Percentiles rank a stretch among this genome's conserved stretches.
Evolutionary conservation across 176 grass and related monocot species (phyloP).

Genomic region (Elymus sibiricus): DNA sequence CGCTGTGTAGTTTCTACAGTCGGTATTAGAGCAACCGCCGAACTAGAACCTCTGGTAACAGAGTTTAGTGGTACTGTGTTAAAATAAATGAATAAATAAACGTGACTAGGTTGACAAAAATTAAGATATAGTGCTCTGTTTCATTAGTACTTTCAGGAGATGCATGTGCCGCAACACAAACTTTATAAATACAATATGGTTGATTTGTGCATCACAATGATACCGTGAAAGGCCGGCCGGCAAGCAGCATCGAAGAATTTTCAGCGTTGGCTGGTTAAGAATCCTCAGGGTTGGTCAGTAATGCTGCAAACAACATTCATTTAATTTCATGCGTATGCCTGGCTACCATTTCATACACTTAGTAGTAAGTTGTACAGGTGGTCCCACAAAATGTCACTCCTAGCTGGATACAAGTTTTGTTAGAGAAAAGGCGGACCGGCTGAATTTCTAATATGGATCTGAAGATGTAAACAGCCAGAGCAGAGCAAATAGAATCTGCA

Average conservation of each 20-base stretch:
- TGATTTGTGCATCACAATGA: neutral
- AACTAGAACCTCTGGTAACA: neutral
- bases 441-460: neutral
- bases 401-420: neutral
- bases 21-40: neutral
- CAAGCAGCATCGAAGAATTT: neutral
- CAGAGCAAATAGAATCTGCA: neutral
- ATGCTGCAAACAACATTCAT: neutral
- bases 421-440: neutral
- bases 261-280: neutral
- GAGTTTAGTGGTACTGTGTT: neutral
- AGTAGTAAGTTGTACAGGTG: neutral
- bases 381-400: neutral
- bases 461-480: neutral
- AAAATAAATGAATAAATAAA: neutral
- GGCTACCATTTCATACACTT: neutral
- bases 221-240: neutral
- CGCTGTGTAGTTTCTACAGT: neutral
- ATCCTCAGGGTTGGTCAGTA: no score
- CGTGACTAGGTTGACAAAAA: no score
- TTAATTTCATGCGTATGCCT: neutral
- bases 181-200: neutral
- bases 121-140: no score
- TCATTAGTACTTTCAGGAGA: no score
- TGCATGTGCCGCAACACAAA: no score